Conservation (phyloP, 1,139 yeast species). For the Kodamaea alishanica region DNA sequence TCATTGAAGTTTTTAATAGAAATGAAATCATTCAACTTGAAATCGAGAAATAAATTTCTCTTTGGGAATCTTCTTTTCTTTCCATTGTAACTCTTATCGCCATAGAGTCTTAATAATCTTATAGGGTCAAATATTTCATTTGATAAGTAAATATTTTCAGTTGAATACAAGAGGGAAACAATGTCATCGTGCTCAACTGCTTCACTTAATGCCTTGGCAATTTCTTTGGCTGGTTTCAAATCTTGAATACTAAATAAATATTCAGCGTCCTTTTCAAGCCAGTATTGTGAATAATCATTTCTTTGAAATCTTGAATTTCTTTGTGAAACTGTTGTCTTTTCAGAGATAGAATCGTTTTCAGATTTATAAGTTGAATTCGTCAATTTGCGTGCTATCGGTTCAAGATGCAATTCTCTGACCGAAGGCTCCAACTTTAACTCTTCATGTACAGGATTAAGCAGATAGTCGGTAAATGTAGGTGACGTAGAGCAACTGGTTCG, state of each 20-base stretch:
- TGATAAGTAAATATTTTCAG: constrained; percentile 7
- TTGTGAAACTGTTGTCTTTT: not conserved
- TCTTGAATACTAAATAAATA: constrained; percentile 7
- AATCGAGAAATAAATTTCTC: constrained; percentile 9
- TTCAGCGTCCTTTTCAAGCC: constrained; percentile 9
- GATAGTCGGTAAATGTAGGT: constrained; percentile 4
- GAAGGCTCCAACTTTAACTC: constrained; percentile 11
- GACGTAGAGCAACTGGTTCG: not conserved
- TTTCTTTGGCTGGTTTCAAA: not conserved
- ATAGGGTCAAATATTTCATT: constrained; percentile 7
- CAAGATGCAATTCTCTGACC: constrained; percentile 10
- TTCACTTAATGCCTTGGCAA: constrained; percentile 3
- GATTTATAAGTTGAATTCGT: constrained; percentile 1
- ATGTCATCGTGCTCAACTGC: constrained; percentile 4
- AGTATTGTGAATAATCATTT: constrained; percentile 3
- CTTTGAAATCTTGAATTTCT: constrained; percentile 1
- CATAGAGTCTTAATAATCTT: constrained; percentile 5
- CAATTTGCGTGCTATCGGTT: constrained; percentile 3
- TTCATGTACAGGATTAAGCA: constrained; percentile 11
- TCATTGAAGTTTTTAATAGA: constrained; percentile 9
- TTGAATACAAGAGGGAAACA: not conserved
- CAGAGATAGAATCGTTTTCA: constrained; percentile 3
- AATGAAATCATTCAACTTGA: constrained; percentile 6
- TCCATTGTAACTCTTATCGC: constrained; percentile 2
- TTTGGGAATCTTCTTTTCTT: not conserved